Percentiles rank a stretch among this genome's conserved stretches.
phyloP scores from a whole-genome alignment of 768 basidiomycete species.

The Boletales sp. region DNA sequence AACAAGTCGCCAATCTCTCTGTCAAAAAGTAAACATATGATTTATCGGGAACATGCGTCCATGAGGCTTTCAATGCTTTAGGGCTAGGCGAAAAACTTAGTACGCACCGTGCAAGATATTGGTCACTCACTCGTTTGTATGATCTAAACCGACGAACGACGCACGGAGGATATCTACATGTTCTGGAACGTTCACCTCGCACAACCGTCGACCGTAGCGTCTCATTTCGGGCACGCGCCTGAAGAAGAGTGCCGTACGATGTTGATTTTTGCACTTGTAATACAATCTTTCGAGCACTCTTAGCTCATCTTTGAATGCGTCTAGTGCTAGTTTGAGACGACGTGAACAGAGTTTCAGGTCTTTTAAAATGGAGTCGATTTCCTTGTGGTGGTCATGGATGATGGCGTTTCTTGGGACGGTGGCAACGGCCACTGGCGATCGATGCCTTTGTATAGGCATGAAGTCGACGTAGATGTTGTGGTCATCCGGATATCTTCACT shows the following conservation, averaged over 20 bases:
- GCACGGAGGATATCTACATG: conserved; percentile 24
- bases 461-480: too few relatives aligned
- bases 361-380: conserved; percentile 58
- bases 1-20: conserved; percentile 35
- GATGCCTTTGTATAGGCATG: conserved; percentile 11
- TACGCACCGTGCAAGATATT: neutral
- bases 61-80: conserved; percentile 54
- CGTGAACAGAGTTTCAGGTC: conserved; percentile 54
- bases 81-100: conserved; percentile 33
- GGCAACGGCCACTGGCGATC: conserved; percentile 5
- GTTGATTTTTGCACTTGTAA: conserved; percentile 80
- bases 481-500: too few relatives aligned
- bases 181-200: conserved; percentile 15
- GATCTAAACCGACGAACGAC: conserved; percentile 26
- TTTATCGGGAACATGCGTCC: conserved; percentile 56
- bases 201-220: conserved; percentile 33
- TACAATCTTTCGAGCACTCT: conserved; percentile 62
- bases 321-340: conserved; percentile 44
- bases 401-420: conserved; percentile 18
- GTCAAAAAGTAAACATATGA: conserved; percentile 32
- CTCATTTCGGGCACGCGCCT: conserved; percentile 55
- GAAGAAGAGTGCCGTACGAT: conserved; percentile 54
- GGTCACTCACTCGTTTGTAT: conserved; percentile 22
- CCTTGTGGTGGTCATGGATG: conserved; percentile 27
- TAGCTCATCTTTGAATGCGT: conserved; percentile 27